phyloP scores from a whole-genome alignment of 2,329 filamentous ascomycete species.

The Xylariomycetidae sp. region DNA sequence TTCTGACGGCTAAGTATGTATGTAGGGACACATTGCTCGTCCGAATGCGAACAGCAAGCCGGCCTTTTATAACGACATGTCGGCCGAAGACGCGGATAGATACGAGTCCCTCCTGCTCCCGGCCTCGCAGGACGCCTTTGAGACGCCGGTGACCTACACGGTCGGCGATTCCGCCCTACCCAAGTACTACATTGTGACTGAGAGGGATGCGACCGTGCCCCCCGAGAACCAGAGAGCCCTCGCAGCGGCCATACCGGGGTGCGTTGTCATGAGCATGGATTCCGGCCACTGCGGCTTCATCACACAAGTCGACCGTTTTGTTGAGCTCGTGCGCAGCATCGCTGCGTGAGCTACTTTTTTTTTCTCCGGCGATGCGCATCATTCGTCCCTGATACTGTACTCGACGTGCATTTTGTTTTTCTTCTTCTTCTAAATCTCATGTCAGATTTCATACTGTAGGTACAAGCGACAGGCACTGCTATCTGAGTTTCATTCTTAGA shows the following conservation, averaged over 20 bases:
- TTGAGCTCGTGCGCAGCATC: background rate
- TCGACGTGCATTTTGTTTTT: too few species aligned
- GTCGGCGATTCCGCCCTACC: background rate
- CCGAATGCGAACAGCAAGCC: background rate
- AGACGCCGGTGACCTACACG: background rate
- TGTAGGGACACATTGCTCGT: background rate
- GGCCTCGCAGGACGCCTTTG: background rate
- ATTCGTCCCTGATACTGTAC: too few species aligned
- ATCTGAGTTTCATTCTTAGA: too few species aligned
- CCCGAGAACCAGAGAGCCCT: background rate
- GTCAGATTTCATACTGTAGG: too few species aligned
- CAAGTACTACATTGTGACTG: background rate
- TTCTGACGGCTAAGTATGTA: too few species aligned
- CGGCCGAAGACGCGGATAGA: background rate
- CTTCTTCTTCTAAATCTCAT: too few species aligned
- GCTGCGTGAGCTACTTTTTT: too few species aligned
- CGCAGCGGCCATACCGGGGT: background rate
- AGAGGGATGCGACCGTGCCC: background rate
- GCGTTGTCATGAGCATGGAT: background rate
- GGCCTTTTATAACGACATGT: background rate
- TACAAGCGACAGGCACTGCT: too few species aligned
- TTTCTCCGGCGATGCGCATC: too few species aligned
- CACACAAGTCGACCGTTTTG: background rate
- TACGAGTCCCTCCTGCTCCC: background rate
- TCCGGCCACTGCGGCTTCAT: slow-evolving; percentile 1